These are phyloP conservation scores for Periglandula ipomoeae DNA, from an alignment of 2,329 filamentous ascomycete genomes.

Conservation along the genomic window DNA sequence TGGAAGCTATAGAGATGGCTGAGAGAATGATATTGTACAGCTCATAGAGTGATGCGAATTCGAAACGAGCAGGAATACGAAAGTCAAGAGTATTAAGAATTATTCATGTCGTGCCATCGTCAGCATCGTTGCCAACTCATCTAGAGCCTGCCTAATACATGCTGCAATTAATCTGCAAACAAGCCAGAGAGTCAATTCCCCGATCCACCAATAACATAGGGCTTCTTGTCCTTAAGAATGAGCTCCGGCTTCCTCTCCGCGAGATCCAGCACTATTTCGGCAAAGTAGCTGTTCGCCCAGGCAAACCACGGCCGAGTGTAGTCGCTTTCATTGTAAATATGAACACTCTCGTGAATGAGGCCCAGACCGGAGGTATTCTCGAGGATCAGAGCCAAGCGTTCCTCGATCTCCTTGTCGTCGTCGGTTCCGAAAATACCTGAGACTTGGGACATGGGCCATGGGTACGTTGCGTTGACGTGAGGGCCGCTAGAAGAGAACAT, in stretches of 20 bases:
- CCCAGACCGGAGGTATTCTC: conserved; percentile 32
- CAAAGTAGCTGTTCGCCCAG: conserved; percentile 34
- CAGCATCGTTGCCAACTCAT: no score
- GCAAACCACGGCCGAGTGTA: conserved; percentile 39
- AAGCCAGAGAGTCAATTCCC: not conserved
- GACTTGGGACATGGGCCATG: conserved; percentile 49
- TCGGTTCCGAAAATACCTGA: conserved; percentile 41
- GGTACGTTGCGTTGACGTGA: conserved; percentile 50
- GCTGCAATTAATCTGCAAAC: not conserved
- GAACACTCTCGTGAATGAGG: conserved; percentile 39
- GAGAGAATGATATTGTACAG: no score
- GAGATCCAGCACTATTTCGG: conserved; percentile 53
- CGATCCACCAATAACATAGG: not conserved
- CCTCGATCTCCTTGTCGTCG: conserved; percentile 24
- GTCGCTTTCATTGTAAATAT: conserved; percentile 28
- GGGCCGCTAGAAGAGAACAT: conserved; percentile 37
- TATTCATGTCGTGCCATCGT: no score
- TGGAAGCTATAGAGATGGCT: no score
- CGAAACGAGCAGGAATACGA: no score
- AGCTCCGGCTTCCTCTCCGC: conserved; percentile 74
- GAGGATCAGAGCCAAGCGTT: conserved; percentile 28
- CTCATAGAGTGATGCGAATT: no score
- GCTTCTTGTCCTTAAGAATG: conserved; percentile 30
- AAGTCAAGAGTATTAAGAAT: no score
- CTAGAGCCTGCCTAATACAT: no score